phyloP scores from a whole-genome alignment of 1,139 yeast genomes.

The Suhomyces bribrorum region DNA sequence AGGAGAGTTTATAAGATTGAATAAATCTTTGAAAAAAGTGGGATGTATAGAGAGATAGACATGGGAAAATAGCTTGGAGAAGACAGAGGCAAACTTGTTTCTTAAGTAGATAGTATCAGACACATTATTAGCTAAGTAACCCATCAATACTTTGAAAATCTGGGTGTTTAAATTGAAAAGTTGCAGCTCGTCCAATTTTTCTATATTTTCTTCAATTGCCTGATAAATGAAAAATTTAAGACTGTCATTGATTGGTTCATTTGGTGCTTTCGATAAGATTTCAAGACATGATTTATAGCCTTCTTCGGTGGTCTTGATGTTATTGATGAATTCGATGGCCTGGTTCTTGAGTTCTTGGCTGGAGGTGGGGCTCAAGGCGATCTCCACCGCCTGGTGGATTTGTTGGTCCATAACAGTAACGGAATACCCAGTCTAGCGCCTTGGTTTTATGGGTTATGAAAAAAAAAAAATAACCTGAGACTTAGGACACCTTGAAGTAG shows the following conservation, averaged over 20 bases:
- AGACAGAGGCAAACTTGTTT: constrained; percentile 76
- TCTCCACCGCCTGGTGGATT: constrained; percentile 89
- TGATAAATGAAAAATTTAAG: constrained; percentile 79
- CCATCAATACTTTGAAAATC: constrained; percentile 41
- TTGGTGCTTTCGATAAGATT: constrained; percentile 44
- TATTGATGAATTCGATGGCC: constrained; percentile 79
- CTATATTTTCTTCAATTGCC: constrained; percentile 69
- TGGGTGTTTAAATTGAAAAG: constrained; percentile 44
- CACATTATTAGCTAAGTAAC: constrained; percentile 28
- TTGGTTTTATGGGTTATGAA: not conserved
- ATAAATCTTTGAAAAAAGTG: constrained; percentile 66
- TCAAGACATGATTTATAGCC: constrained; percentile 80
- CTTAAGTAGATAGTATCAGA: constrained; percentile 64
- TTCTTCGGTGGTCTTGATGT: constrained; percentile 70
- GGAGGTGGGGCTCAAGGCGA: constrained; percentile 80
- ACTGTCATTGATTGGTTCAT: constrained; percentile 43
- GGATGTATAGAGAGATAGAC: constrained; percentile 67
- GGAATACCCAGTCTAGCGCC: no score
- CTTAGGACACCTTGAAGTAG: not conserved
- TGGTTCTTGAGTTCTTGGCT: constrained; percentile 72
- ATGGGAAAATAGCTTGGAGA: constrained; percentile 68
- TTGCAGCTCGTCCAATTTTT: constrained; percentile 46
- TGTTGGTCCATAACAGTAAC: constrained; percentile 67
- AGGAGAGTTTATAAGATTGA: constrained; percentile 34
- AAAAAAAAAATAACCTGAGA: no score